Conservation (phyloP, 192 early-diverging fungal species). For the Backusella westeae region DNA sequence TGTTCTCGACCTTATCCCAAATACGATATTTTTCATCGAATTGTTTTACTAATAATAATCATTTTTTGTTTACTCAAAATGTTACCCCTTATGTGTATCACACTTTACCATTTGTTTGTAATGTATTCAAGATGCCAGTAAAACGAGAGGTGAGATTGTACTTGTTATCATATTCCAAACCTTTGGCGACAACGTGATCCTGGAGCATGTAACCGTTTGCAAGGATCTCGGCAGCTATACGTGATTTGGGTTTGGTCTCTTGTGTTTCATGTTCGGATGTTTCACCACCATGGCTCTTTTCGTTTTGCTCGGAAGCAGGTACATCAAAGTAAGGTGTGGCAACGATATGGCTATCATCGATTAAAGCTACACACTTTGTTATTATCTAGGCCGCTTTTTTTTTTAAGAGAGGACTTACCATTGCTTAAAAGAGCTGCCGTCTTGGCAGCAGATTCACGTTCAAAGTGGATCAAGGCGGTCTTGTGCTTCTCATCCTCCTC, state of each 20-base stretch:
- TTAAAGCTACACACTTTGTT: conserved; percentile 40
- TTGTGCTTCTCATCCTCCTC: conserved; percentile 43
- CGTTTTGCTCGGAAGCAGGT: conserved; percentile 6
- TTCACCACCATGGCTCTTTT: conserved; percentile 33
- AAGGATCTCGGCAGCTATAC: conserved; percentile 64
- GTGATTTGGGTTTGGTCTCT: conserved; percentile 47
- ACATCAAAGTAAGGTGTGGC: conserved; percentile 46
- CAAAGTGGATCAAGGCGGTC: conserved; percentile 55
- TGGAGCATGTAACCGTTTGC: conserved; percentile 66
- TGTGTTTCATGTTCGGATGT: conserved; percentile 2
- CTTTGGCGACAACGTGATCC: conserved; percentile 63
- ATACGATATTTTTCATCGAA: conserved; percentile 57
- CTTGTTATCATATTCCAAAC: conserved; percentile 64
- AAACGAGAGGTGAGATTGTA: conserved; percentile 52
- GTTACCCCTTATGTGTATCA: not conserved
- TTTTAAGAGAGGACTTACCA: conserved; percentile 11
- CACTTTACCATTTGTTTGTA: conserved; percentile 24
- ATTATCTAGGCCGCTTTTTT: not conserved
- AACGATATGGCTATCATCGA: conserved; percentile 54
- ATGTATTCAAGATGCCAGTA: conserved; percentile 25
- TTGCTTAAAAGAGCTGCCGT: conserved; percentile 62
- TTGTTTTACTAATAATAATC: conserved; percentile 18
- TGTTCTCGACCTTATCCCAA: conserved; percentile 44
- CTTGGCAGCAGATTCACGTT: conserved; percentile 60
- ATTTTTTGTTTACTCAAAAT: not conserved